phyloP scores from a whole-genome alignment of 2,329 filamentous ascomycete species.

The Ascosphaera apis region DNA sequence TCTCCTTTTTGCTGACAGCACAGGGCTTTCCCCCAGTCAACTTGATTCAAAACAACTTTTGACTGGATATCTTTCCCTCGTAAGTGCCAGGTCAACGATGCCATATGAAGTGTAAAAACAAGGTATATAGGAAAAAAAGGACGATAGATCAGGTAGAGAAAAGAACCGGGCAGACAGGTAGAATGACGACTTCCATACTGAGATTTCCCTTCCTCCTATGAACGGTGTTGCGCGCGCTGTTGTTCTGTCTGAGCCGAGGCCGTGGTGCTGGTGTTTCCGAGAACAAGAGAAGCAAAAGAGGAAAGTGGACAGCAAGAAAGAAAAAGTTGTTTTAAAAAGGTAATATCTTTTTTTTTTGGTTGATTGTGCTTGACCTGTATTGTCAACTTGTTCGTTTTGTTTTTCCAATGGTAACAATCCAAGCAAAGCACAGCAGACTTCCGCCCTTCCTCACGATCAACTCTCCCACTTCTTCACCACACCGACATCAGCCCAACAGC shows the following conservation, averaged over 20 bases:
- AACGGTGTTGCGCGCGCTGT: too few species aligned
- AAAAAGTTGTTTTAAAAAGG: too few species aligned
- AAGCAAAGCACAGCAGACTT: too few species aligned
- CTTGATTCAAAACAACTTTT: constrained; percentile 5
- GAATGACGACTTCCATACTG: neutral
- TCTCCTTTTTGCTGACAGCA: constrained; percentile 48
- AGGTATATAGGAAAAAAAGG: neutral
- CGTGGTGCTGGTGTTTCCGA: too few species aligned
- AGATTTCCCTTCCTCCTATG: neutral
- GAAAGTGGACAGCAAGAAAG: too few species aligned
- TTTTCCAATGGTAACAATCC: too few species aligned
- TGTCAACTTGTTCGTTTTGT: too few species aligned
- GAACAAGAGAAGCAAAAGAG: too few species aligned
- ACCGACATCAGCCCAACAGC: neutral
- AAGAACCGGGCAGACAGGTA: neutral
- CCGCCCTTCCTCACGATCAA: too few species aligned
- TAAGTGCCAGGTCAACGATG: constrained; percentile 51
- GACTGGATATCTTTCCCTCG: constrained; percentile 95
- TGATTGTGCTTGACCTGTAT: too few species aligned
- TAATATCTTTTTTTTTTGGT: too few species aligned
- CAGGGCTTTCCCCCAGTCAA: constrained; percentile 91
- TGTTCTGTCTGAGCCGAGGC: too few species aligned
- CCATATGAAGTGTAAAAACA: neutral
- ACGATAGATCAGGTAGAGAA: neutral
- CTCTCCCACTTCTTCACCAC: neutral